Percentiles rank a stretch among this genome's conserved stretches.
phyloP scores from a whole-genome alignment of 2,329 filamentous ascomycete genomes.

The Phoma sp. region DNA sequence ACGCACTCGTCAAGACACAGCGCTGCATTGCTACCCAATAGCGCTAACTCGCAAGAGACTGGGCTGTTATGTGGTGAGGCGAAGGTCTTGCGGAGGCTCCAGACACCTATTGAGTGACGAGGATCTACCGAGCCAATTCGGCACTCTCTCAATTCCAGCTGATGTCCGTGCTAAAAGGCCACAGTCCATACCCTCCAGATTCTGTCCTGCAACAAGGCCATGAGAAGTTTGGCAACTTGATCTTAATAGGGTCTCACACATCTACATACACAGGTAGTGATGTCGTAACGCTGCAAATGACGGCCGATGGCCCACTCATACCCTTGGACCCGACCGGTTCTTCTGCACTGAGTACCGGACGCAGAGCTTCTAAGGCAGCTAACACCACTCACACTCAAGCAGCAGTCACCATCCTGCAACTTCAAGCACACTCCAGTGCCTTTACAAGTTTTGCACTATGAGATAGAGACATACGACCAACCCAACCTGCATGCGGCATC shows the following conservation, averaged over 20 bases:
- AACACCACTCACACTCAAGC: no score
- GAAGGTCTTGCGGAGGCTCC: neutral
- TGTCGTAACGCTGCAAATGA: neutral
- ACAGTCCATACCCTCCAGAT: neutral
- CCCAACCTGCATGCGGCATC: no score
- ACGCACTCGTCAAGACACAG: neutral
- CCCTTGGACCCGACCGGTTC: no score
- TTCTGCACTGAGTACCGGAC: neutral
- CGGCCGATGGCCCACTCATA: neutral
- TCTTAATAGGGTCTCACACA: no score
- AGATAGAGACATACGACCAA: no score
- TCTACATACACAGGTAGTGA: neutral
- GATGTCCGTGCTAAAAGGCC: neutral
- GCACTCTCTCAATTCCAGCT: neutral
- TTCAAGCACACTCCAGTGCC: no score
- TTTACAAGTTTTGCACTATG: no score
- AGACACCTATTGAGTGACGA: neutral
- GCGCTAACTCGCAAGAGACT: neutral
- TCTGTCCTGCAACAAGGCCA: neutral
- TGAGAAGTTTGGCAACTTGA: neutral
- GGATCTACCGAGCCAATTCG: slow-evolving; percentile 7
- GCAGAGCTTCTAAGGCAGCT: neutral
- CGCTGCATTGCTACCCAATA: slow-evolving; percentile 8
- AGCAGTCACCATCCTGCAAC: no score
- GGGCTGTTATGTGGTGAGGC: neutral